Evolutionary conservation across 768 basidiomycete species (phyloP).

Genomic region (Crepidotus variabilis): DNA sequence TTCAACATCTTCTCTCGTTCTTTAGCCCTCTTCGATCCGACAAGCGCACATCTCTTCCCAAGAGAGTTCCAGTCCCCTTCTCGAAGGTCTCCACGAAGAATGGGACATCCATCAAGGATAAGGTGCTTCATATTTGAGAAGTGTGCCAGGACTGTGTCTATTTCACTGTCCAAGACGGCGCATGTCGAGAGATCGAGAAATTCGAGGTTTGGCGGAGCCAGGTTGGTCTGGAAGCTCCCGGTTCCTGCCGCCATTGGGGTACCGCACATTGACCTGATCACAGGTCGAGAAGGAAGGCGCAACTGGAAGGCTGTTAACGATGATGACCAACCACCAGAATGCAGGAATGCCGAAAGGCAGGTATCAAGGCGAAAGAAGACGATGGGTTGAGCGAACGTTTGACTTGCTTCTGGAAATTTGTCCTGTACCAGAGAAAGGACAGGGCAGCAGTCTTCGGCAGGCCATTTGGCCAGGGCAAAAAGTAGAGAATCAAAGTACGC

Average conservation of each 20-base stretch:
- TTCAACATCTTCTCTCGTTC: constrained; percentile 65
- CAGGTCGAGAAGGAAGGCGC: constrained; percentile 65
- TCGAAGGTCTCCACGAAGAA: constrained; percentile 51
- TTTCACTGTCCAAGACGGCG: constrained; percentile 45
- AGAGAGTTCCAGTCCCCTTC: constrained; percentile 57
- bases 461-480: constrained; percentile 62
- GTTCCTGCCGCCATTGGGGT: constrained; percentile 3
- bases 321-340: constrained; percentile 42
- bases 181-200: constrained; percentile 79
- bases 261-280: constrained; percentile 39
- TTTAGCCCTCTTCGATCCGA: constrained; percentile 56
- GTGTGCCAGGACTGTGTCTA: constrained; percentile 49
- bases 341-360: constrained; percentile 40
- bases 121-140: constrained; percentile 57
- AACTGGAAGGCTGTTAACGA: constrained; percentile 58
- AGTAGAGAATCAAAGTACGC: constrained; percentile 81
- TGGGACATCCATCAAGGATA: constrained; percentile 63
- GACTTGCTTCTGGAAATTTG: constrained; percentile 37
- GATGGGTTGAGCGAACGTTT: constrained; percentile 77
- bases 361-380: constrained; percentile 75
- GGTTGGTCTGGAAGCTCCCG: constrained; percentile 5
- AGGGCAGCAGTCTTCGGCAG: constrained; percentile 31
- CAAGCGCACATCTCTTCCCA: constrained; percentile 58
- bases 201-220: constrained; percentile 41
- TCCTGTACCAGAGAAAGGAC: constrained; percentile 67